Evolutionary conservation across 164 flowering plant species (phyloP), one percentile per base, ranked within the genome.

Genomic region (Protea cynaroides): DNA sequence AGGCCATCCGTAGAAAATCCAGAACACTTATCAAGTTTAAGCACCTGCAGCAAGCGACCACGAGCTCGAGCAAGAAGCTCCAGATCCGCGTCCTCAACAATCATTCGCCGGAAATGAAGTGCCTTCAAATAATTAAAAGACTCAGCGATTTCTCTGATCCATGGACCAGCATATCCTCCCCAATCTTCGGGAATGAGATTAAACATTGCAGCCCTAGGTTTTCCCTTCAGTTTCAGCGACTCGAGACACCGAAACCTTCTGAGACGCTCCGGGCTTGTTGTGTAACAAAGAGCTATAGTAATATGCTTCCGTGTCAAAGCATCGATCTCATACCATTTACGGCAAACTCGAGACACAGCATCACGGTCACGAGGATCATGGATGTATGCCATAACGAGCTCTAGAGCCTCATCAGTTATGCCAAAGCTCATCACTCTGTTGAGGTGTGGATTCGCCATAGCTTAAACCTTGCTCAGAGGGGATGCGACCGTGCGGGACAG

Each of bases 121-220:
- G 80, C 74, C 58, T 81, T 88, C 63, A 94, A 63, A 53, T 85
- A 67, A 18, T 73, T 61, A 67, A 89, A 87, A n/a, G 75, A 66
- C 44, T 62, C 69, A 0, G 89, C 70, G 11, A 89, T 81, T 70
- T 79, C 93, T 0, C 54, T 65, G 11, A 88, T 81, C 97, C 97
- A 94, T 0, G 97, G 99, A 1, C 80, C 79, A 2, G 78, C 96
- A 22, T 77, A 89, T 18, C 99, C 97, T 2, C 99, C 99, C 99
- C 99, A 94, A 68, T 94, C 84, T 59, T 91, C 94, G 0, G 93
- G 96, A 47, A 94, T 89, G 72, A 94, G 70, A 70, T 94, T 89
- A 65, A 88, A 94, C 97, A 89, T 92, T 18, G 99, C 87, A 10
- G 96, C 97, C 67, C 99, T 76, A 3, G 99, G 99, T 72, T 89